Evolutionary conservation across 495 filamentous ascomycete species (phyloP).

Genomic region (Aspergillus carlsbadensis): DNA sequence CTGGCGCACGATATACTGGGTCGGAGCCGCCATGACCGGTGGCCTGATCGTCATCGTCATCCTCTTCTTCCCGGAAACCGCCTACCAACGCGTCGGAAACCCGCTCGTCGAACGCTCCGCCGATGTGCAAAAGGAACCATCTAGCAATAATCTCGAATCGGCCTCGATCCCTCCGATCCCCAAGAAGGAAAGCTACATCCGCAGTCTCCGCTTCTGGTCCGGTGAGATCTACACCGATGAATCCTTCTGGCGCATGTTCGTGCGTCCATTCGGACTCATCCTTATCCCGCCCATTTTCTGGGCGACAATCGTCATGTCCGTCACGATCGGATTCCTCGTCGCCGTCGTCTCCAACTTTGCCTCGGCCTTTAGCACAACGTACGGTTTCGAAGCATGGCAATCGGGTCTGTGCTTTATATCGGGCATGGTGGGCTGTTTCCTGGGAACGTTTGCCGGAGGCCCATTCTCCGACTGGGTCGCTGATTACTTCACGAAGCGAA

Average conservation of each 20-base stretch:
- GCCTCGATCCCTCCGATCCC: too few species aligned
- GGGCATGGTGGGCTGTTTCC: conserved; percentile 45
- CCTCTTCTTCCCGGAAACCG: conserved; percentile 56
- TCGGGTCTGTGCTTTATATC: conserved; percentile 50
- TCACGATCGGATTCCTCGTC: conserved; percentile 52
- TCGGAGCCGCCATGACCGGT: conserved; percentile 46
- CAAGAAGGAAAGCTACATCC: conserved; percentile 28
- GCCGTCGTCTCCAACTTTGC: conserved; percentile 53
- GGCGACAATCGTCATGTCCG: conserved; percentile 46
- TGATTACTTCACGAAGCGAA: conserved; percentile 49
- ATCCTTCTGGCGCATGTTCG: conserved; percentile 42
- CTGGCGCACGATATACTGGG: conserved; percentile 54
- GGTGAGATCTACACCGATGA: conserved; percentile 39
- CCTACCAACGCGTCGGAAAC: conserved; percentile 23
- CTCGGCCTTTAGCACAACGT: conserved; percentile 35
- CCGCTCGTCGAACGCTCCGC: background rate
- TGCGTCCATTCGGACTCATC: conserved; percentile 48
- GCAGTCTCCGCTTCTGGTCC: conserved; percentile 37
- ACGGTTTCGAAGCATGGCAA: conserved; percentile 38
- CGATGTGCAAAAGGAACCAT: too few species aligned
- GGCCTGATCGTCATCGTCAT: conserved; percentile 42
- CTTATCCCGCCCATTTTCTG: conserved; percentile 51
- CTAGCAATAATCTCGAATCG: background rate
- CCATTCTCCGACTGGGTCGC: conserved; percentile 50
- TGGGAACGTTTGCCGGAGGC: conserved; percentile 51